These are phyloP conservation scores for Pluteus cervinus DNA, from an alignment of 768 basidiomycete species.

Conservation along the genomic window DNA sequence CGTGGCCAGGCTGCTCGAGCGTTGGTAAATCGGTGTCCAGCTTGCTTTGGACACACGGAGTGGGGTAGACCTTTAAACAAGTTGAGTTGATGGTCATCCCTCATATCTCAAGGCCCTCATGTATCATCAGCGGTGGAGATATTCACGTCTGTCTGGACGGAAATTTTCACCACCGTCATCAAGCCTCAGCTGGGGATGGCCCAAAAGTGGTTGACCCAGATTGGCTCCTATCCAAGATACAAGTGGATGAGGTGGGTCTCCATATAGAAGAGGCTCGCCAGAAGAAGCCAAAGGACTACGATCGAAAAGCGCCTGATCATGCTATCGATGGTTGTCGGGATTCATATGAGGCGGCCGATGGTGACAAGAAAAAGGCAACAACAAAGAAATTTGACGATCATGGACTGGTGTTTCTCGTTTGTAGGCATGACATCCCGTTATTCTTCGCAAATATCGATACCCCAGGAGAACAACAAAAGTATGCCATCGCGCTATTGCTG, in stretches of 20 bases:
- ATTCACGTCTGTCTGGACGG: constrained; percentile 31
- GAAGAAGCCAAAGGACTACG: constrained; percentile 1
- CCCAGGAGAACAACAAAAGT: too few species aligned
- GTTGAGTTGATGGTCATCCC: too few species aligned
- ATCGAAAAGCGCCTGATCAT: constrained; percentile 20
- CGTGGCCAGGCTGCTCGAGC: neutral
- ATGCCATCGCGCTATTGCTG: constrained; percentile 20
- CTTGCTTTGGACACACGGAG: constrained; percentile 26
- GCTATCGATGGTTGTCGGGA: constrained; percentile 28
- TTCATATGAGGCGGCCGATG: constrained; percentile 25
- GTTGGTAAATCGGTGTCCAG: constrained; percentile 17
- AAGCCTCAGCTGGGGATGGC: constrained; percentile 20
- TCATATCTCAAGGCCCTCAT: too few species aligned
- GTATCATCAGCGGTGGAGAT: constrained; percentile 23
- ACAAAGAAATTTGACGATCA: constrained; percentile 22
- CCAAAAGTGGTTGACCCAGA: too few species aligned
- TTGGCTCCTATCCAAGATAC: constrained; percentile 22
- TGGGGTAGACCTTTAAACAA: too few species aligned
- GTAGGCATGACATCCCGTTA: constrained; percentile 28
- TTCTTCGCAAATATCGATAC: constrained; percentile 31
- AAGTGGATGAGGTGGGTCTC: constrained; percentile 24
- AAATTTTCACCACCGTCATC: constrained; percentile 33
- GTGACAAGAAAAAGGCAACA: constrained; percentile 20
- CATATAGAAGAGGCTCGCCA: constrained; percentile 18
- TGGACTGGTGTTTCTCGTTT: constrained; percentile 32